Evolutionary conservation across 1,139 yeast genomes (phyloP).

Genomic region (Hyphopichia wangnamkhiaoensis): DNA sequence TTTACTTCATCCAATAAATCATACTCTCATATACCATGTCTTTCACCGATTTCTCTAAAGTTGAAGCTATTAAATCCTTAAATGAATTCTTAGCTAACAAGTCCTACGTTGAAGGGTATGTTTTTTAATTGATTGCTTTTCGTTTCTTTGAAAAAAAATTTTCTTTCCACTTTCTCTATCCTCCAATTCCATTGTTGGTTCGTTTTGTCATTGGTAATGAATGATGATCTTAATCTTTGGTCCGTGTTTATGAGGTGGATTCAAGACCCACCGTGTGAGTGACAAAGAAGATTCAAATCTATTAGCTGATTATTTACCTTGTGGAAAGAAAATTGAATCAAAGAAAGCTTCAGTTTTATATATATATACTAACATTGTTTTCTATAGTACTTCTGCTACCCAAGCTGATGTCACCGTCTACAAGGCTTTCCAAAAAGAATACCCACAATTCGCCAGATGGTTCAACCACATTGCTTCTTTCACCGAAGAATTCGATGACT

Average conservation of each 20-base stretch:
- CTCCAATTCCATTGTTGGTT: no score
- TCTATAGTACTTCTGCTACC: slow-evolving; percentile 71
- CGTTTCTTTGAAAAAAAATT: not conserved
- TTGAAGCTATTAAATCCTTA: slow-evolving; percentile 80
- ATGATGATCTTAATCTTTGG: slow-evolving; percentile 81
- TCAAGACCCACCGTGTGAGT: slow-evolving; percentile 94
- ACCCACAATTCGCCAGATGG: slow-evolving; percentile 97
- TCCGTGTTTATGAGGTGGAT: slow-evolving; percentile 96
- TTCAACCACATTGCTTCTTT: slow-evolving; percentile 95
- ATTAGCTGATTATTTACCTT: slow-evolving; percentile 28
- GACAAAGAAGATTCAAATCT: slow-evolving; percentile 60
- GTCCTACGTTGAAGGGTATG: slow-evolving; percentile 94
- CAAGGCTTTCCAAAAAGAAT: slow-evolving; percentile 93
- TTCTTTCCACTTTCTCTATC: slow-evolving; percentile 1
- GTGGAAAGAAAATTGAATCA: not conserved
- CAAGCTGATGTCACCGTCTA: slow-evolving; percentile 94
- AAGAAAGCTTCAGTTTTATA: not conserved
- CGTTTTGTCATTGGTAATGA: no score
- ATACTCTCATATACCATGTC: slow-evolving; percentile 47
- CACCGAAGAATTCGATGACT: slow-evolving; percentile 76
- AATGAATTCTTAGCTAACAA: slow-evolving; percentile 87
- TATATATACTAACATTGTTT: slow-evolving; percentile 25
- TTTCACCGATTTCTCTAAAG: slow-evolving; percentile 76
- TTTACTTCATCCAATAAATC: not conserved
- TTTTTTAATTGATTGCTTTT: no score